Base-by-base conservation (phyloP, 306 rosid genomes). In the Alnus rubra region DNA sequence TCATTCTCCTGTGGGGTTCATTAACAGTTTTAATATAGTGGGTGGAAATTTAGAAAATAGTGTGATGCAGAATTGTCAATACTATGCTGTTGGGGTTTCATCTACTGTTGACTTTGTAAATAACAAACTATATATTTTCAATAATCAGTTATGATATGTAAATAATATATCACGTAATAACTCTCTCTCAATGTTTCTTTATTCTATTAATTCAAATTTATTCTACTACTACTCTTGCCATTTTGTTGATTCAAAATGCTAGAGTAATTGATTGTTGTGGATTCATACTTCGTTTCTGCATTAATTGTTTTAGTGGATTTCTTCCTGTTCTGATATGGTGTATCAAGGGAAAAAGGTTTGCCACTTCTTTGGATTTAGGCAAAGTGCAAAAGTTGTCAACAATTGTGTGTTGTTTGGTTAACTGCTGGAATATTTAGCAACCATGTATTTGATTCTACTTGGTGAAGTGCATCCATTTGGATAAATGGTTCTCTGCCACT, bases 61-160 rank as follows among this genome's bases (percentile, higher is more conserved):
- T 81, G 19, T 33, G 70, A 71, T 76, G 91, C 82, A 78, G 85
- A 89, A 85, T 71, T 88, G 87, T 88, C 80, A 85, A 81, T 88
- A 75, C 67, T 56, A 48, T 63, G 72, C 45, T 42, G 45, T 70
- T 80, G 82, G 81, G 82, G 37, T 85, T 88, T 84, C 81, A 71
- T 79, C 68, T 69, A 81, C 83, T 77, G 87, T 80, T 68, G 76
- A 79, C 0, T 77, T 70, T 94, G 98, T 94, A 89, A 88, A 92
- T 89, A 87, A 83, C 81, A 62, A 72, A 84, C 14, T 82, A 52
- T 44, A 77, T 67, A 77, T 87, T 82, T 82, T 83, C 79, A 86
- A 82, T 89, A 87, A 87, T 80, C 86, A 82, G 86, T 80, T 84
- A 71, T 77, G 79, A 79, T 68, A 49, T 86, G 97, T 92, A 94